Base-by-base conservation (phyloP, 1,284 basidiomycete species). In the Serendipita sp. region DNA sequence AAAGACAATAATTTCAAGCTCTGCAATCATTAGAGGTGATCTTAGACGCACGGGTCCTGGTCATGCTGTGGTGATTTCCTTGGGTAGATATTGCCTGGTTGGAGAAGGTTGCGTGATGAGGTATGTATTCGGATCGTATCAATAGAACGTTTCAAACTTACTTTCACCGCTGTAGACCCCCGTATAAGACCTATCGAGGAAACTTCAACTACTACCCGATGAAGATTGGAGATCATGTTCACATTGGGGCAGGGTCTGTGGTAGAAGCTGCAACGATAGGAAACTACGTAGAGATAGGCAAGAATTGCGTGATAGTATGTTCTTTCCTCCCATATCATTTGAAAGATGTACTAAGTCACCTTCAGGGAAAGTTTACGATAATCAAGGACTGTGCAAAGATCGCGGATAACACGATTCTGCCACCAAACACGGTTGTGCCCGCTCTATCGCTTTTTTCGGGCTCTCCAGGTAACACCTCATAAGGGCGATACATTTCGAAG, bases 181-280 rank as follows among this genome's bases (percentile, higher is more conserved):
- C 90, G 2, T 91, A 91, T 73, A 93, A 93, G 74, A 92, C 90
- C 0, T 93, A 91, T 71, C 83, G 89, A 63, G 90, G 90, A 61
- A 84, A 85, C 64, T 97, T 96, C 80, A 97, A 96, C 68, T 98
- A 96, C 74, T 97, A 98, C 70, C 95, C 96, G 1, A 91, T 97
- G 84, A 93, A 95, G 72, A 85, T 99, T 32, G 91, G 92, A 1
- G 94, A 99, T 74, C 87, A 91, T 71, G 95, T 98, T 30, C 87
- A 93, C 65, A 91, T 99, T 60, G 96, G 95, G 3, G 82, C 87
- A 15, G 83, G 84, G 65, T 84, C 83, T 34, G 83, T 99, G 61
- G 82, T 99, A 13, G 94, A 99, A 75, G 95, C 96, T 0, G 93
- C 94, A 0, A 88, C 86, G 1, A 92, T 99, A 38, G 96, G 96